Conservation (phyloP, 768 basidiomycete species). For the Omphalotus guepiniiformis region DNA sequence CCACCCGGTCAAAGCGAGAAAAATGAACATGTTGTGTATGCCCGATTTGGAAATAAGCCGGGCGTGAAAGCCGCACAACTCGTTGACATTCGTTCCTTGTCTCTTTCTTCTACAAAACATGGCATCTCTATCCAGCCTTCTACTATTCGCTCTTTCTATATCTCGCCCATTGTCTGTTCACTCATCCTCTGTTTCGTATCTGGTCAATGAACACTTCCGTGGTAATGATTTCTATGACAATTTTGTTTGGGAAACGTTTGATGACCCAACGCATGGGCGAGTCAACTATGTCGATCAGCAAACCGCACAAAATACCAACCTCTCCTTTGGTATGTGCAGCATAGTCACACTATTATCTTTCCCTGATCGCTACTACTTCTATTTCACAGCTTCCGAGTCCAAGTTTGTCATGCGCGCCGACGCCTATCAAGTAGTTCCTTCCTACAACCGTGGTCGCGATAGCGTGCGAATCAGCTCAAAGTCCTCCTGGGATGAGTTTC, state of each 20-base stretch:
- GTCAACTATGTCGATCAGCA: slow-evolving; percentile 51
- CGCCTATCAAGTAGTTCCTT: slow-evolving; percentile 28
- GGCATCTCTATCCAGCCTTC: too few species aligned
- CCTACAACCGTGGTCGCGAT: slow-evolving; percentile 44
- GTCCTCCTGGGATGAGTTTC: slow-evolving; percentile 38
- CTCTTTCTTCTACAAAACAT: too few species aligned
- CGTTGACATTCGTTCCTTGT: too few species aligned
- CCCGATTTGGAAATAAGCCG: too few species aligned
- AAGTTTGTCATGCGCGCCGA: slow-evolving; percentile 61
- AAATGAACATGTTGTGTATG: too few species aligned
- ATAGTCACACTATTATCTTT: background rate
- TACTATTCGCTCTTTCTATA: slow-evolving; percentile 8
- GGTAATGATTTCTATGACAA: slow-evolving; percentile 37
- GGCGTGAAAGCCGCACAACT: too few species aligned
- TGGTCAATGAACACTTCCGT: slow-evolving; percentile 17
- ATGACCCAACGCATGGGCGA: slow-evolving; percentile 65
- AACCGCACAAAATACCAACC: slow-evolving; percentile 37
- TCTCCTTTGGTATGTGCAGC: slow-evolving; percentile 41
- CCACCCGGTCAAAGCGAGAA: too few species aligned
- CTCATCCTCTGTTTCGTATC: slow-evolving; percentile 7
- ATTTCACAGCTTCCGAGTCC: slow-evolving; percentile 26
- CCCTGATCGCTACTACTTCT: background rate
- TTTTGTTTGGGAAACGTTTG: slow-evolving; percentile 45
- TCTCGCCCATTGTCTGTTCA: too few species aligned
- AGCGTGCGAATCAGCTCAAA: slow-evolving; percentile 52